These are phyloP conservation scores for Exophiala bonariae DNA, from an alignment of 2,329 filamentous ascomycete species.

Conservation along the genomic window DNA sequence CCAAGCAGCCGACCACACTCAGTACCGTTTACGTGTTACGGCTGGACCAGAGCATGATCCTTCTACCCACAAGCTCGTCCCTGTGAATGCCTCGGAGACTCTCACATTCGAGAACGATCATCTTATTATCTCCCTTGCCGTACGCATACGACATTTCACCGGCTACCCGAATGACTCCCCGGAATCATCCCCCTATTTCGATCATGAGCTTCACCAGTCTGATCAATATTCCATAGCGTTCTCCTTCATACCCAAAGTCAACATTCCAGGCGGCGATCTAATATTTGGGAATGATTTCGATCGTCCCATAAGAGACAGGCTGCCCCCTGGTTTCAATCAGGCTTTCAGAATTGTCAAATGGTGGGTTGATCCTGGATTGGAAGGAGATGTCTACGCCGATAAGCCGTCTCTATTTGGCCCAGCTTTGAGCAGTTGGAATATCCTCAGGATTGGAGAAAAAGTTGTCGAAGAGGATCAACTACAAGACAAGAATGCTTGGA, in stretches of 20 bases:
- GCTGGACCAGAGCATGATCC: slow-evolving; percentile 76
- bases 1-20: slow-evolving; percentile 9
- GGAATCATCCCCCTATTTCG: slow-evolving; percentile 74
- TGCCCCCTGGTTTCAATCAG: slow-evolving; percentile 83
- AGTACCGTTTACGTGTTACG: slow-evolving; percentile 76
- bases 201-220: slow-evolving; percentile 63
- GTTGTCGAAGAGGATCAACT: slow-evolving; percentile 19
- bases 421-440: slow-evolving; percentile 76
- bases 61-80: slow-evolving; percentile 69
- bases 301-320: slow-evolving; percentile 77
- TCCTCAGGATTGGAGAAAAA: slow-evolving; percentile 56
- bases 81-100: slow-evolving; percentile 69
- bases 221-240: slow-evolving; percentile 88
- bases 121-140: slow-evolving; percentile 69
- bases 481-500: slow-evolving; percentile 22
- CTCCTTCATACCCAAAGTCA: slow-evolving; percentile 69
- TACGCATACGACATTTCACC: slow-evolving; percentile 69
- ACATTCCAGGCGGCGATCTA: slow-evolving; percentile 68
- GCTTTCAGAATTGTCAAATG: slow-evolving; percentile 84
- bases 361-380: slow-evolving; percentile 87
- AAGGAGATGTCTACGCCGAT: slow-evolving; percentile 87
- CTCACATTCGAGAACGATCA: slow-evolving; percentile 63
- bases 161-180: slow-evolving; percentile 73
- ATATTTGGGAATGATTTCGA: slow-evolving; percentile 97
- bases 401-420: slow-evolving; percentile 83